These are phyloP conservation scores for Scedosporium boydii DNA, from an alignment of 2,329 filamentous ascomycete genomes.

Conservation along the genomic window DNA sequence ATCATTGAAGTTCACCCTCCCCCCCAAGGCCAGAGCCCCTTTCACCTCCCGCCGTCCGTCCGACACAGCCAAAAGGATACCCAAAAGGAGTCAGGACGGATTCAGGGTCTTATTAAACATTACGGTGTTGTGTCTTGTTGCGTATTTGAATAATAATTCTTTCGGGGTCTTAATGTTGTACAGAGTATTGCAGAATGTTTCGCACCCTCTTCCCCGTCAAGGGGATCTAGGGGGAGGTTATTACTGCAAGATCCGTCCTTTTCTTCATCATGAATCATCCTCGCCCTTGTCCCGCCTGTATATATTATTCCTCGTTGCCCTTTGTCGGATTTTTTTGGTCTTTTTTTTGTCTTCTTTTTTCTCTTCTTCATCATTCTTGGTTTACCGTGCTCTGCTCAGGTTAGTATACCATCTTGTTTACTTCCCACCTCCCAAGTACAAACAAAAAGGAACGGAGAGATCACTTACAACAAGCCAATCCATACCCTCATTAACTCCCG, in stretches of 20 bases:
- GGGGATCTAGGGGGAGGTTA: neutral
- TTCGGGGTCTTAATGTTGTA: neutral
- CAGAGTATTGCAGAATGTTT: neutral
- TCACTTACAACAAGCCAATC: constrained; percentile 84
- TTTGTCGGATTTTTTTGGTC: neutral
- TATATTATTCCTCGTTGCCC: neutral
- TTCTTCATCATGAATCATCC: neutral
- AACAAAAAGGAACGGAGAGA: neutral
- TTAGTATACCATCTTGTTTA: neutral
- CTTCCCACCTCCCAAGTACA: neutral
- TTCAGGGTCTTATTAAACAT: neutral
- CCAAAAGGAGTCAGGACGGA: neutral
- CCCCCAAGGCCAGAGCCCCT: no score
- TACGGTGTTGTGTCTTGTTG: neutral
- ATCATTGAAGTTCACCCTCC: no score
- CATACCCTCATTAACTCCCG: constrained; percentile 94
- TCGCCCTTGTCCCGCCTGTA: neutral
- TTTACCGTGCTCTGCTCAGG: neutral
- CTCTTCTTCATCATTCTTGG: neutral
- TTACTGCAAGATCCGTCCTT: neutral
- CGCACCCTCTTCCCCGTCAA: neutral
- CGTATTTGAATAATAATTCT: neutral
- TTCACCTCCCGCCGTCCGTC: no score
- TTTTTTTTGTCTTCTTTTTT: neutral
- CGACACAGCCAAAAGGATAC: no score